A percentile compares a stretch with the other conserved stretches of the same genome.
These are phyloP conservation scores for Babesia gibsoni DNA, from an alignment of 169 alveolate species.

Conservation along the genomic window DNA sequence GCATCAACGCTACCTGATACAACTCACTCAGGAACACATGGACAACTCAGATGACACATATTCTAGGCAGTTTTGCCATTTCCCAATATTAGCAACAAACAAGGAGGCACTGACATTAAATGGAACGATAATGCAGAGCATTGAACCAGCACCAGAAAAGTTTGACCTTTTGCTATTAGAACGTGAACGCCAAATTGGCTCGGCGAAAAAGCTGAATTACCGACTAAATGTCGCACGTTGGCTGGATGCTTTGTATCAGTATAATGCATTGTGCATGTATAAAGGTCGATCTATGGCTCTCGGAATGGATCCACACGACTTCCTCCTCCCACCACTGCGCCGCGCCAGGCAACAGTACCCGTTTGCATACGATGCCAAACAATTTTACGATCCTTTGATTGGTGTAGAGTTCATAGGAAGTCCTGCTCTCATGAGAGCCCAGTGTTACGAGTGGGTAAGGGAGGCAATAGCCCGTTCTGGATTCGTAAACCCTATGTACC, in stretches of 20 bases:
- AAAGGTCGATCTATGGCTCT: slow-evolving; percentile 3
- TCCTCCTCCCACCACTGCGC: slow-evolving; percentile 20
- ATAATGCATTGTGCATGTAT: slow-evolving; percentile 37
- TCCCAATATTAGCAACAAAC: slow-evolving; percentile 42
- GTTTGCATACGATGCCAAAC: slow-evolving; percentile 27
- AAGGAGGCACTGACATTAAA: slow-evolving; percentile 38
- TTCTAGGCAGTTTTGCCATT: slow-evolving; percentile 43
- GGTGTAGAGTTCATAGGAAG: slow-evolving; percentile 31
- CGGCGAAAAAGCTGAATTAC: background rate
- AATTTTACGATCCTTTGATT: slow-evolving; percentile 18
- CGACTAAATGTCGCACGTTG: slow-evolving; percentile 26
- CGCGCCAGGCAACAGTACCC: slow-evolving; percentile 27
- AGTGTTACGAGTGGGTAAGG: slow-evolving; percentile 33
- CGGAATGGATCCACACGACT: slow-evolving; percentile 24
- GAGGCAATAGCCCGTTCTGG: slow-evolving; percentile 17
- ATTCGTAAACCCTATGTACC: slow-evolving; percentile 21
- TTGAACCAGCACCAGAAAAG: background rate
- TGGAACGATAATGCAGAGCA: background rate
- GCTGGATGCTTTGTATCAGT: slow-evolving; percentile 29
- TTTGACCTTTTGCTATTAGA: background rate
- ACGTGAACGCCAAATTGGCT: slow-evolving; percentile 2
- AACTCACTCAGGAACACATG: slow-evolving; percentile 38
- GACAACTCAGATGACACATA: slow-evolving; percentile 41
- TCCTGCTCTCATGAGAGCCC: slow-evolving; percentile 29
- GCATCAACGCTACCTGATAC: slow-evolving; percentile 37